Evolutionary conservation across 257 asterid species (phyloP).

Genomic region (Handroanthus guayacan): DNA sequence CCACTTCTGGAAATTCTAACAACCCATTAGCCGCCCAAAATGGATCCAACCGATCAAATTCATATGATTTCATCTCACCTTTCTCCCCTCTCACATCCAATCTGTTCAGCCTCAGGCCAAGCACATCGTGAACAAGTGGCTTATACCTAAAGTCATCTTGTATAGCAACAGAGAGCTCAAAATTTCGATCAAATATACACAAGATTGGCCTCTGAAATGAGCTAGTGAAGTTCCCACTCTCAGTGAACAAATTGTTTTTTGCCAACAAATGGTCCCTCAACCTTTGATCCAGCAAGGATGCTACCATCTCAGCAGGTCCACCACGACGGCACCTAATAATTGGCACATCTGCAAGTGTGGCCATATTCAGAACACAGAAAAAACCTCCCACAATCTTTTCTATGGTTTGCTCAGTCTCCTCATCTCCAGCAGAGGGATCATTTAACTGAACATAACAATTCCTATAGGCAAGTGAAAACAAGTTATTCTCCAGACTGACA

Average conservation of each 20-base stretch:
- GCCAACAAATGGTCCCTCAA: constrained; percentile 90
- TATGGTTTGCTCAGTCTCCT: constrained; percentile 81
- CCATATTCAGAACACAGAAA: constrained; percentile 94
- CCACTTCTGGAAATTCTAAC: constrained; percentile 89
- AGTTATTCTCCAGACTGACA: constrained; percentile 83
- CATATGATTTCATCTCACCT: constrained; percentile 83
- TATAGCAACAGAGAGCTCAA: constrained; percentile 87
- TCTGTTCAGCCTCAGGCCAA: constrained; percentile 92
- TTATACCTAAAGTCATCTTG: constrained; percentile 97
- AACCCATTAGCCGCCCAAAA: constrained; percentile 91
- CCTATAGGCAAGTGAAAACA: constrained; percentile 89
- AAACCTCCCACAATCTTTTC: constrained; percentile 84
- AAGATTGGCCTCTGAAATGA: constrained; percentile 94
- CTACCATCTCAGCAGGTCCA: constrained; percentile 99
- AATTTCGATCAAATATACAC: constrained; percentile 90
- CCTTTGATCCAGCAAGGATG: constrained; percentile 85
- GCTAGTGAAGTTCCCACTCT: constrained; percentile 78
- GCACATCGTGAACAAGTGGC: constrained; percentile 95
- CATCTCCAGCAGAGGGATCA: constrained; percentile 96
- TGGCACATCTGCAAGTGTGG: constrained; percentile 96
- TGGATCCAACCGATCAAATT: constrained; percentile 78
- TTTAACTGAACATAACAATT: constrained; percentile 89
- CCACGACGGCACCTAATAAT: constrained; percentile 95
- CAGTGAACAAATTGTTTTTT: constrained; percentile 82
- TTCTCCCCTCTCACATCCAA: constrained; percentile 89